A percentile compares a stretch with the other conserved stretches of the same genome.
These are phyloP conservation scores for Rhodotorula kratochvilovae DNA, from an alignment of 768 basidiomycete genomes.

Conservation along the genomic window DNA sequence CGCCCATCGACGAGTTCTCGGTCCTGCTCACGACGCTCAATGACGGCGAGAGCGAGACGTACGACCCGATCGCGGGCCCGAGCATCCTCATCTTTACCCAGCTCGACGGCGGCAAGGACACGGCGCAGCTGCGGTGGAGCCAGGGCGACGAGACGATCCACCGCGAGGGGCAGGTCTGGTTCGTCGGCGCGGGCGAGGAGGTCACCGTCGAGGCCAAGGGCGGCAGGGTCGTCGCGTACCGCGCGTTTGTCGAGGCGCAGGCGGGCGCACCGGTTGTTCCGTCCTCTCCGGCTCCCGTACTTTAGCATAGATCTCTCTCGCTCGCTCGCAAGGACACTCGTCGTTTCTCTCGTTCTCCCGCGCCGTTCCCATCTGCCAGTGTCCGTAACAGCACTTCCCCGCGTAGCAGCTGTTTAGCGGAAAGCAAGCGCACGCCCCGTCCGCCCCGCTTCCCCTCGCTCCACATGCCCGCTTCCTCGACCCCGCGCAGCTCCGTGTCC, in stretches of 20 bases:
- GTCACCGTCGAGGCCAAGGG: slow-evolving; percentile 53
- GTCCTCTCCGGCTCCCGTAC: no score
- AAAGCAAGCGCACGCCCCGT: no score
- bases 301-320: neutral
- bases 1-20: slow-evolving; percentile 88
- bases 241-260: slow-evolving; percentile 59
- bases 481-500: neutral
- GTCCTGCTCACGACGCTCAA: slow-evolving; percentile 64
- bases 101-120: slow-evolving; percentile 45
- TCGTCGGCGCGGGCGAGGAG: slow-evolving; percentile 67
- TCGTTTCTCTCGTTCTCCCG: neutral
- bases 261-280: neutral
- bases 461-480: neutral
- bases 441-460: no score
- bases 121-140: slow-evolving; percentile 15
- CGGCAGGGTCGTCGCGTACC: slow-evolving; percentile 57
- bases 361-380: neutral
- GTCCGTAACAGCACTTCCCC: neutral
- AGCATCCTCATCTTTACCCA: slow-evolving; percentile 72
- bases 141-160: slow-evolving; percentile 51
- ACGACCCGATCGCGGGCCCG: slow-evolving; percentile 69
- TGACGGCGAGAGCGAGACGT: slow-evolving; percentile 53
- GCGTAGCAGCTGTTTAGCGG: accelerated
- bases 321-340: neutral
- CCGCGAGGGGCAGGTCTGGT: slow-evolving; percentile 68